Percentiles rank a stretch among this genome's conserved stretches.
Conservation (phyloP, 106 monocot genomes). For the Apostasia shenzhenica region DNA sequence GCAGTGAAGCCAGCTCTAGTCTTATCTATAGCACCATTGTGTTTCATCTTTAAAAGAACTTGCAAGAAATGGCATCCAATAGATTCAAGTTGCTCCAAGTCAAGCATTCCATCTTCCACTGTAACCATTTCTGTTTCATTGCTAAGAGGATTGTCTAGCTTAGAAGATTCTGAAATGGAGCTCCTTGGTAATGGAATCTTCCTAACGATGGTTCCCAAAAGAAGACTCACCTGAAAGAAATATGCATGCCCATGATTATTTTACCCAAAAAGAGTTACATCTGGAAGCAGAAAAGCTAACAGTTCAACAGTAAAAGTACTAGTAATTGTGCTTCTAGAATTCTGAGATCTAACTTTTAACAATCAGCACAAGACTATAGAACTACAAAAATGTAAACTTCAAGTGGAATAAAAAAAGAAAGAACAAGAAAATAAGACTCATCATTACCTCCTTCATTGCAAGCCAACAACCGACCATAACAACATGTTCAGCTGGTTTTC, state of each 20-base stretch:
- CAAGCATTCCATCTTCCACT: slow-evolving; percentile 40
- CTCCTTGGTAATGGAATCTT: slow-evolving; percentile 83
- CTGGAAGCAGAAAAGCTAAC: too few relatives aligned
- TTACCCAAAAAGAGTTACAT: too few relatives aligned
- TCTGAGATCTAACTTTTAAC: too few relatives aligned
- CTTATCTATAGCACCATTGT: slow-evolving; percentile 99
- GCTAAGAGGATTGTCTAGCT: slow-evolving; percentile 5
- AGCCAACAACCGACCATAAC: slow-evolving; percentile 99
- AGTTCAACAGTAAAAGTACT: too few relatives aligned
- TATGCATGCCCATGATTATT: neutral
- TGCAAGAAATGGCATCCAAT: slow-evolving; percentile 96
- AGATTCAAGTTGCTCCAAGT: slow-evolving; percentile 62
- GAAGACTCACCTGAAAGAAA: slow-evolving; percentile 83
- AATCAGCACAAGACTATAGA: too few relatives aligned
- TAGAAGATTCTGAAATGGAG: slow-evolving; percentile 19
- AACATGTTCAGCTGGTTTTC: slow-evolving; percentile 56
- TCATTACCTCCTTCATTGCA: slow-evolving; percentile 95
- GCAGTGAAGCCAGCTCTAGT: slow-evolving; percentile 98
- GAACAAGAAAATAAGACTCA: neutral
- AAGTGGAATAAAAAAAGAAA: neutral
- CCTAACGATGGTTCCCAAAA: slow-evolving; percentile 82
- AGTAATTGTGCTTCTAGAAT: too few relatives aligned
- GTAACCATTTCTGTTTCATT: neutral
- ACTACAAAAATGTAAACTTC: too few relatives aligned
- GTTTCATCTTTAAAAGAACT: slow-evolving; percentile 99